A percentile compares a stretch with the other conserved stretches of the same genome.
phyloP scores from a whole-genome alignment of 495 filamentous ascomycete species.

The Halenospora varia region DNA sequence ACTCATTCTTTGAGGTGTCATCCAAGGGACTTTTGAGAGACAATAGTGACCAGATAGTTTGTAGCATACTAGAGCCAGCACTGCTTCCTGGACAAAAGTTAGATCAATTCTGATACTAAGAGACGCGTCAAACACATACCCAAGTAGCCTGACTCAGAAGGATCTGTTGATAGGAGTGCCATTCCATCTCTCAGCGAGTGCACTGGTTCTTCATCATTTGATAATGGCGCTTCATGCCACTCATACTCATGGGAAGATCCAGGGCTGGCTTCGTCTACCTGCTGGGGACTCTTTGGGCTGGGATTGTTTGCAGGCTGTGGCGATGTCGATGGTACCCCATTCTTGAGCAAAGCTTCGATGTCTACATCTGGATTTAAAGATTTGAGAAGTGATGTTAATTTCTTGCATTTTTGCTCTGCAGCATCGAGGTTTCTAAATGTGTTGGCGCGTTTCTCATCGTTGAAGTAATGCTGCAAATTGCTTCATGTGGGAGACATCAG shows the following conservation, averaged over 20 bases:
- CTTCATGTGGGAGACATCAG: too few relatives aligned
- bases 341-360: constrained; percentile 24
- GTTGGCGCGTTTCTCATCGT: too few relatives aligned
- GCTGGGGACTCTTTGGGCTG: constrained; percentile 7
- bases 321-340: constrained; percentile 5
- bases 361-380: constrained; percentile 30
- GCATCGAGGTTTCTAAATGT: constrained; percentile 29
- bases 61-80: constrained; percentile 6
- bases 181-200: constrained; percentile 38
- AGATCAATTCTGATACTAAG: not conserved
- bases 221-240: constrained; percentile 25
- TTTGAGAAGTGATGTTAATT: constrained; percentile 26
- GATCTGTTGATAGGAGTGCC: constrained; percentile 45
- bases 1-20: constrained; percentile 5
- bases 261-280: constrained; percentile 21
- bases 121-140: constrained; percentile 25
- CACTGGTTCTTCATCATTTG: constrained; percentile 3
- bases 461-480: too few relatives aligned
- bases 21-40: constrained; percentile 7
- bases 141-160: constrained; percentile 48
- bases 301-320: constrained; percentile 3
- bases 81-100: not conserved
- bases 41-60: constrained; percentile 7
- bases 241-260: constrained; percentile 25
- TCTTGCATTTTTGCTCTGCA: constrained; percentile 27